These are phyloP conservation scores for Batkoa obscura DNA, from an alignment of 371 early-diverging fungal species.

Conservation along the genomic window DNA sequence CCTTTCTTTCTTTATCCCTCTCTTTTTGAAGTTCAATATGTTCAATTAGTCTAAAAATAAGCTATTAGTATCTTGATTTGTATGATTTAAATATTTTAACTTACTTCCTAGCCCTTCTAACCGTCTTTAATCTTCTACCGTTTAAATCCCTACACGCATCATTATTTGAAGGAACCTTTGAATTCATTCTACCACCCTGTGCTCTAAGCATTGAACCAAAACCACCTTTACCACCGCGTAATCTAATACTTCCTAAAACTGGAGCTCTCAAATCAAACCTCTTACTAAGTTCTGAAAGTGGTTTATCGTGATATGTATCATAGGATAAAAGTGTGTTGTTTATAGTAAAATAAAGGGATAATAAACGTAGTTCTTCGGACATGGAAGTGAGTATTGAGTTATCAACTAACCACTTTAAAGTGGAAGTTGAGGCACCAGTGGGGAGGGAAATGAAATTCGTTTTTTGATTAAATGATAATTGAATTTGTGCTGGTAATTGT, in stretches of 20 bases:
- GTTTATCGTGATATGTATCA: no score
- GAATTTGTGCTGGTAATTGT: no score
- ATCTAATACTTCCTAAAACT: not conserved
- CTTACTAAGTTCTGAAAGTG: no score
- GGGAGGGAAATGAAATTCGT: no score
- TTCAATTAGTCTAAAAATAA: conserved; percentile 48
- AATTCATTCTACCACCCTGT: conserved; percentile 82
- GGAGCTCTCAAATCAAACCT: no score
- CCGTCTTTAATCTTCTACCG: conserved; percentile 71
- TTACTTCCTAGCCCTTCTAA: conserved; percentile 77
- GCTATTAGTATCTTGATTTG: not conserved
- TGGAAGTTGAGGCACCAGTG: no score
- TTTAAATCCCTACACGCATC: conserved; percentile 88
- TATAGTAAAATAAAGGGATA: no score
- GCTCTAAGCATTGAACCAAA: conserved; percentile 90
- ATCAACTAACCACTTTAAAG: no score
- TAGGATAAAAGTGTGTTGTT: no score
- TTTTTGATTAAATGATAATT: no score
- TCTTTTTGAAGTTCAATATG: conserved; percentile 51
- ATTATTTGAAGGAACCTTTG: conserved; percentile 74
- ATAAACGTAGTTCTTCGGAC: no score
- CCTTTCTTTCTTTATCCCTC: conserved; percentile 39
- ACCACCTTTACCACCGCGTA: conserved; percentile 80
- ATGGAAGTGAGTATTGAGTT: no score
- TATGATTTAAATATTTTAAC: not conserved